phyloP scores from a whole-genome alignment of 192 early-diverging fungal species.

The Umbelopsis isabellina region DNA sequence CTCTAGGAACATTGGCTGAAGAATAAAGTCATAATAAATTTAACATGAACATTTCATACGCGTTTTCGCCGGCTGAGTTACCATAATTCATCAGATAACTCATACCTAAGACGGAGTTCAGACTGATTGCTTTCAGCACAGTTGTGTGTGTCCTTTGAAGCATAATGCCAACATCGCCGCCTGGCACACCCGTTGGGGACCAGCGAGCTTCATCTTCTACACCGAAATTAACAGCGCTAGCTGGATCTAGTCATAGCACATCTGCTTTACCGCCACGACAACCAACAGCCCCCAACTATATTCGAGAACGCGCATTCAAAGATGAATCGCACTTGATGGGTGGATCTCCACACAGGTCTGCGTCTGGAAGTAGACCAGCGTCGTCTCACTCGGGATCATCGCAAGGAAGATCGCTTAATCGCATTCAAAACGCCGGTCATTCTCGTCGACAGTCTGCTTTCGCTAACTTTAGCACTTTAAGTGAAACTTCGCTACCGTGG shows the following conservation, averaged over 20 bases:
- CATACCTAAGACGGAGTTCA: neutral
- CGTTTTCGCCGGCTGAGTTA: neutral
- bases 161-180: conserved; percentile 19
- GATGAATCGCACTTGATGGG: conserved; percentile 21
- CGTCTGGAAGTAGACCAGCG: conserved; percentile 9
- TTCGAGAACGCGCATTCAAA: conserved; percentile 10
- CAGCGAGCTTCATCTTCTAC: conserved; percentile 18
- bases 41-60: neutral
- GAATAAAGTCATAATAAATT: neutral
- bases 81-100: neutral
- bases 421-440: conserved; percentile 31
- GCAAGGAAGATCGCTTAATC: conserved; percentile 14
- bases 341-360: conserved; percentile 15
- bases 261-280: conserved; percentile 1
- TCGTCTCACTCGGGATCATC: conserved; percentile 17
- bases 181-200: conserved; percentile 13
- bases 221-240: conserved; percentile 9
- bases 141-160: neutral
- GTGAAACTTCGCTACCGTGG: conserved; percentile 60
- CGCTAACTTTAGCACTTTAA: conserved; percentile 53
- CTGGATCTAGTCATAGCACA: conserved; percentile 2
- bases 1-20: conserved; percentile 15
- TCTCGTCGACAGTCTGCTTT: conserved; percentile 48
- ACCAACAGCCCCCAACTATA: conserved; percentile 16
- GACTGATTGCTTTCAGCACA: neutral